phyloP scores from a whole-genome alignment of 257 asterid genomes.

The Nicotiana tabacum region DNA sequence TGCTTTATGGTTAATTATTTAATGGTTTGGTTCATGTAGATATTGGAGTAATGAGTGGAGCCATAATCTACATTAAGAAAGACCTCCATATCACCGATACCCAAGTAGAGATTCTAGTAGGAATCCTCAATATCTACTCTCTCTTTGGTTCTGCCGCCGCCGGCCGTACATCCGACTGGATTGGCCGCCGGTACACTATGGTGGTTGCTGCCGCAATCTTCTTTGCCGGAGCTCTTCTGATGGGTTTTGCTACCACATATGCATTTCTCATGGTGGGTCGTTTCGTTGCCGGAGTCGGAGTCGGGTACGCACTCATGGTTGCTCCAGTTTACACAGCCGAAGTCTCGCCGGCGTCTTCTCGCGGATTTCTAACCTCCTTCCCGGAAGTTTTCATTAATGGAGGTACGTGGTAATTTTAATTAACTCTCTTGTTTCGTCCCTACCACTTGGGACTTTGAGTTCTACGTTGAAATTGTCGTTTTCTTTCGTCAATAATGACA shows the following conservation, averaged over 20 bases:
- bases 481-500: neutral
- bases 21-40: slow-evolving; percentile 36
- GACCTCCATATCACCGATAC: slow-evolving; percentile 29
- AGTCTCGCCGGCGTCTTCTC: slow-evolving; percentile 82
- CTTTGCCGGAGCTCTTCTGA: slow-evolving; percentile 73
- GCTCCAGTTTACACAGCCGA: slow-evolving; percentile 97
- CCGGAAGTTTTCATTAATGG: slow-evolving; percentile 89
- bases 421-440: neutral
- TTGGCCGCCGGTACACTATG: slow-evolving; percentile 82
- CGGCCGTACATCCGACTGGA: slow-evolving; percentile 85
- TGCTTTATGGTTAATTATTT: neutral
- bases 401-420: slow-evolving; percentile 28
- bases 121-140: slow-evolving; percentile 59
- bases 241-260: slow-evolving; percentile 83
- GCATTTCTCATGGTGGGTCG: slow-evolving; percentile 82
- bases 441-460: neutral
- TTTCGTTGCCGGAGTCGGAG: slow-evolving; percentile 81
- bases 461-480: neutral
- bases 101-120: slow-evolving; percentile 60
- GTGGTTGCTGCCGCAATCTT: slow-evolving; percentile 73
- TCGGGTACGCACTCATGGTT: slow-evolving; percentile 89
- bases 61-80: slow-evolving; percentile 48
- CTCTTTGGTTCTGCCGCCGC: slow-evolving; percentile 84
- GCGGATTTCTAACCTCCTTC: slow-evolving; percentile 85
- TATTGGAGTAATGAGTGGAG: slow-evolving; percentile 97